A percentile compares a stretch with the other conserved stretches of the same genome.
Evolutionary conservation across 1,139 yeast species (phyloP).

Genomic region (Suhomyces panamericanus): DNA sequence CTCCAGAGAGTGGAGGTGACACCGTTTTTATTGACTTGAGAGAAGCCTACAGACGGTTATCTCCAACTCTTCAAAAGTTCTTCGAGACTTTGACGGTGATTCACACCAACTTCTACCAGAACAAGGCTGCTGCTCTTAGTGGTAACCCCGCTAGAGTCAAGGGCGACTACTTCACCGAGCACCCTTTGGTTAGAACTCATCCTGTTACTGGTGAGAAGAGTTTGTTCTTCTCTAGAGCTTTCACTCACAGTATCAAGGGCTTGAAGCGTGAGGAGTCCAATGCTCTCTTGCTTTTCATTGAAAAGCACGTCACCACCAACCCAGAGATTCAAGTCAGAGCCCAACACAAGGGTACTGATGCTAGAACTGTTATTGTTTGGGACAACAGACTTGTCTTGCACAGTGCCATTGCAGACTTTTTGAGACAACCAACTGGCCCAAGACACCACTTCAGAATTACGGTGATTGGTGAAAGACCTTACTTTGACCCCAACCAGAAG

Average conservation of each 20-base stretch:
- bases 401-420: slow-evolving; percentile 27
- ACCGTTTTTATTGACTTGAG: slow-evolving; percentile 34
- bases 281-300: slow-evolving; percentile 25
- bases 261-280: slow-evolving; percentile 24
- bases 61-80: slow-evolving; percentile 29
- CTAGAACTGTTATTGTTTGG: slow-evolving; percentile 28
- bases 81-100: slow-evolving; percentile 30
- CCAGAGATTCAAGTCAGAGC: slow-evolving; percentile 32
- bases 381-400: slow-evolving; percentile 27
- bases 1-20: slow-evolving; percentile 36
- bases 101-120: slow-evolving; percentile 28
- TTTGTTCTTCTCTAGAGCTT: slow-evolving; percentile 24
- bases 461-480: slow-evolving; percentile 29
- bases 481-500: slow-evolving; percentile 12
- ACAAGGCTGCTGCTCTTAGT: slow-evolving; percentile 17
- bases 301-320: slow-evolving; percentile 22
- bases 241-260: slow-evolving; percentile 26
- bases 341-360: slow-evolving; percentile 24
- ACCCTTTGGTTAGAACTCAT: slow-evolving; percentile 32
- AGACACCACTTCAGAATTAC: slow-evolving; percentile 30
- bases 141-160: slow-evolving; percentile 21
- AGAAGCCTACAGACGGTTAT: slow-evolving; percentile 34
- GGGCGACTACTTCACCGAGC: slow-evolving; percentile 27
- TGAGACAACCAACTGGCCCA: slow-evolving; percentile 21
- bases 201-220: slow-evolving; percentile 32